A percentile compares a stretch with the other conserved stretches of the same genome.
phyloP scores from a whole-genome alignment of 805 yeast genomes.

The Teunomyces panamensis region DNA sequence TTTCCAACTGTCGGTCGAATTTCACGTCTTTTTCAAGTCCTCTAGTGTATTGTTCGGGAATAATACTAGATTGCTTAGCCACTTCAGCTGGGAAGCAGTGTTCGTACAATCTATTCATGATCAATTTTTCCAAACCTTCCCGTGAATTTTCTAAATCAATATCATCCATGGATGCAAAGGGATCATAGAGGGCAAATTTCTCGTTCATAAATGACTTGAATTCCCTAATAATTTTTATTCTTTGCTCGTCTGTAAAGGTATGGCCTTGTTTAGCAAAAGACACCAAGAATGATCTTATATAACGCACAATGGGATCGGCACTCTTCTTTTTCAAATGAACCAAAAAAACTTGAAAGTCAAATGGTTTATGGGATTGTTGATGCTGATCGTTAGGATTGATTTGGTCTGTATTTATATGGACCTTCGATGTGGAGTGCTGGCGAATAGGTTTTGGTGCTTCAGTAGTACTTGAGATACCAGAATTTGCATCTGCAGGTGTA shows the following conservation, averaged over 20 bases:
- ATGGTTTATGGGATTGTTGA: slow-evolving; percentile 46
- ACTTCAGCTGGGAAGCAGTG: slow-evolving; percentile 78
- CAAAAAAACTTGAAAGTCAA: slow-evolving; percentile 83
- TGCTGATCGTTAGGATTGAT: slow-evolving; percentile 32
- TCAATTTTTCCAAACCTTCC: slow-evolving; percentile 89
- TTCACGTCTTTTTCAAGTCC: slow-evolving; percentile 62
- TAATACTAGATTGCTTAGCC: slow-evolving; percentile 23
- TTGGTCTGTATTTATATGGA: slow-evolving; percentile 1
- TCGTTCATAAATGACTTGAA: slow-evolving; percentile 70
- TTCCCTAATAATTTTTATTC: slow-evolving; percentile 70
- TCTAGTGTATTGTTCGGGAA: slow-evolving; percentile 46
- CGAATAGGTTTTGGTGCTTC: background rate
- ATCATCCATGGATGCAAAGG: slow-evolving; percentile 65
- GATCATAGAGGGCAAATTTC: slow-evolving; percentile 61
- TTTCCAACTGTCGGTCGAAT: slow-evolving; percentile 51
- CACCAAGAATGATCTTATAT: slow-evolving; percentile 76
- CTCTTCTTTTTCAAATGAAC: slow-evolving; percentile 64
- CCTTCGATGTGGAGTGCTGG: background rate
- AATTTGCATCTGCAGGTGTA: background rate
- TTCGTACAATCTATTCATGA: slow-evolving; percentile 81
- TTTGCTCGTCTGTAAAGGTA: slow-evolving; percentile 71
- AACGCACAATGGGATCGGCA: slow-evolving; percentile 88
- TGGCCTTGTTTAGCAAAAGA: slow-evolving; percentile 63
- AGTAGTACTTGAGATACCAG: background rate
- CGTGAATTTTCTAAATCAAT: slow-evolving; percentile 64